Base-by-base conservation (phyloP, 768 basidiomycete species). In the Naganishia friedmannii region DNA sequence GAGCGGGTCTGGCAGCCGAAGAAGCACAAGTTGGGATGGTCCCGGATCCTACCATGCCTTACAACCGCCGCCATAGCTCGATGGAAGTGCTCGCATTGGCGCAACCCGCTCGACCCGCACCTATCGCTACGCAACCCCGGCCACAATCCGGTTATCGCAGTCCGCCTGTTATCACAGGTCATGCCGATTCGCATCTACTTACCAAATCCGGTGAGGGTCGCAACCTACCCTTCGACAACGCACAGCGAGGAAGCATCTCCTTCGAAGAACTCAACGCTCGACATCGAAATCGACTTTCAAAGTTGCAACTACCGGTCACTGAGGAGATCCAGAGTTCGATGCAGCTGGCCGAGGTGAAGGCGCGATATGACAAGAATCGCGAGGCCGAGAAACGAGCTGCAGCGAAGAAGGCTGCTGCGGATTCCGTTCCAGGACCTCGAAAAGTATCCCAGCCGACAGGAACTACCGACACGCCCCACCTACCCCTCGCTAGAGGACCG, bases 231-330 rank as follows among this genome's bases (percentile, higher is more conserved):
- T 12, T 8, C 12, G 34, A 46, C 29, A n/a, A 37, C 31, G 21
- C 42, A 17, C 56, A 69, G 12, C 68, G 68, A 26, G 60, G 23
- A 10, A 69, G 88, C 31, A 86, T 87, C 69, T 92, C 92, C 1
- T 91, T 90, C 77, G 93, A 94, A 80, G 92, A 95, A 78, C 84
- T 95, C 37, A 88, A 87, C 56, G 90, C 92, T 74, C 85, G 92
- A 21, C 93, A 95, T 75, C 86, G 90, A 58, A 88, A 90, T 82
- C 90, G 91, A 82, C 86, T 96, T 83, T 86, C 85, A 39, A 87
- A 88, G 75, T 78, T 96, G 73, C 93, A 96, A 82, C 87, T 85
- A 46, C 93, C 93, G 5, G 82, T 96, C 37, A 93, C 90, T n/a
- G 85, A 87, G 73, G 88, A 88, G 1, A 87, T 89, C 82, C 87